Percentiles rank a stretch among this genome's conserved stretches.
These are phyloP conservation scores for Claviceps monticola DNA, from an alignment of 2,329 filamentous ascomycete species.

Conservation along the genomic window DNA sequence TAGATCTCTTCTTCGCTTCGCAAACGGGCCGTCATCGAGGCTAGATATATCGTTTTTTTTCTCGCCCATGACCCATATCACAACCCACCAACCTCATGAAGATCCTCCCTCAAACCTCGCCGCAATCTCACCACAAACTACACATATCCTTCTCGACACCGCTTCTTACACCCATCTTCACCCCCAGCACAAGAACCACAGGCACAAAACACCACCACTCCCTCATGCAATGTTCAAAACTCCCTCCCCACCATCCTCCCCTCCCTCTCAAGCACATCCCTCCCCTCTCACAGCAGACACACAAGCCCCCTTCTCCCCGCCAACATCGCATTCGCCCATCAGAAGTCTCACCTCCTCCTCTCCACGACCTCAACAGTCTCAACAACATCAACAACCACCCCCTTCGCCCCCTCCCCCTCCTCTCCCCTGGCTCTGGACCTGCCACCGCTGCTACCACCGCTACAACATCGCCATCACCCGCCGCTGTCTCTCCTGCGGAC, in stretches of 20 bases:
- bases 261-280: not conserved
- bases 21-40: too few species aligned
- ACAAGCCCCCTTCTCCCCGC: not conserved
- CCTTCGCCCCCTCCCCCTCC: slow-evolving; percentile 1
- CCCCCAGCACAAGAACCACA: not conserved
- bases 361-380: too few species aligned
- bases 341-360: too few species aligned
- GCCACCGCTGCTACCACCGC: slow-evolving; percentile 15
- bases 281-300: not conserved
- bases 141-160: too few species aligned
- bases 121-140: too few species aligned
- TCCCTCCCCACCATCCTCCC: not conserved
- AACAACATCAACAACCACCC: too few species aligned
- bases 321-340: not conserved
- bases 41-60: too few species aligned
- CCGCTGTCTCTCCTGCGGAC: slow-evolving; percentile 25
- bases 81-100: too few species aligned
- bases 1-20: too few species aligned
- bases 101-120: too few species aligned
- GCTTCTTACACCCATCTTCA: too few species aligned
- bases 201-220: not conserved
- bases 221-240: not conserved
- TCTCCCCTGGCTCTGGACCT: slow-evolving; percentile 20
- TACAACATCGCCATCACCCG: slow-evolving; percentile 21
- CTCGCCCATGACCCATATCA: too few species aligned